Evolutionary conservation across 2,329 filamentous ascomycete genomes (phyloP), one percentile per base, ranked within the genome.

Genomic region (Fonsecaea nubica): DNA sequence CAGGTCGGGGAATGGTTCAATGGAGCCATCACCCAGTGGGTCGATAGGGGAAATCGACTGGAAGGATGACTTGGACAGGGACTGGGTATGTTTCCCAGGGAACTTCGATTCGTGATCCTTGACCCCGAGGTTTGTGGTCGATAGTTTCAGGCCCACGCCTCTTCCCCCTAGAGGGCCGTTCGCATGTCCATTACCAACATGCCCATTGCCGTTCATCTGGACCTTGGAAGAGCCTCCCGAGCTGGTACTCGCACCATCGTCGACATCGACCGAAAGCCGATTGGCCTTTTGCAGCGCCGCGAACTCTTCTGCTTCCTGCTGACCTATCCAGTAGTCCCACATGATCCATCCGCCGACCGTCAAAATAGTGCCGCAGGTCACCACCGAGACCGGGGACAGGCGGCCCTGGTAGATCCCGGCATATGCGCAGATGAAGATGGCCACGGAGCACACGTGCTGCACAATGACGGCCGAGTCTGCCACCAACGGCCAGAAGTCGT

Each of bases 401-500:
- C 92, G 87, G 72, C 93, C 89, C 73, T 94, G 89, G 72, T 91
- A 91, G 68, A 99, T 99, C 61, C 89, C 92, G 15, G 93, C 89
- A 76, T 99, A 99, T 79, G 92, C 96, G 71, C 94, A 93, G 68
- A 96, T 87, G 76, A 98, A 99, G 64, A 99, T 94, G 62, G 91
- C 91, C 67, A 98, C 93, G 7, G 92, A 96, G 77, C 92, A 96
- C 57, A 98, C 91, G 78, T 99, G 95, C 78, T 99, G 95, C 18
- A 98, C 91, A 72, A 99, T 97, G 66, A 98, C 92, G 2, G 94
- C 97, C 13, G 92, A 94, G 77, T 98, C 94, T 64, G 92, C 92
- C 58, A 98, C 93, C 38, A 99, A 85, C 8, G 93, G 92, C 94
- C 95, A 99, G 79, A 99, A 99, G 75, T 98, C 93, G 78, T 99